Evolutionary conservation across 257 asterid genomes (phyloP), one percentile per base, ranked within the genome.

Genomic region (Lithospermum erythrorhizon): DNA sequence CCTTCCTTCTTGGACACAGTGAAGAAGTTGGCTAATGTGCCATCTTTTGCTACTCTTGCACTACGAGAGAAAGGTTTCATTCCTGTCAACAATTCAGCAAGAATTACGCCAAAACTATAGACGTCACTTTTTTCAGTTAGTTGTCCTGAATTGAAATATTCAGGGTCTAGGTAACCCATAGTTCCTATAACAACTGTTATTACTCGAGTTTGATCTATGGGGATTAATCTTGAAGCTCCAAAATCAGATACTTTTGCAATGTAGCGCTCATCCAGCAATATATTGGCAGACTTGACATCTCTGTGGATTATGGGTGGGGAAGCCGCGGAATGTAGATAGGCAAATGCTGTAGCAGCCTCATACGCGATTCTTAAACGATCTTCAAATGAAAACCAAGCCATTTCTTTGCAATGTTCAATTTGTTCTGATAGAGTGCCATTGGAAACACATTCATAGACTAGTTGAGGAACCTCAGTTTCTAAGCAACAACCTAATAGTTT

Each of bases 291-390:
- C 60, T 56, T 56, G 16, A 56, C n/a, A 23, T 56, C 60, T 56
- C 60, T 56, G 13, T 56, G 60, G 6, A 56, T 56, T 17, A 56
- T 56, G 4, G 60, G 60, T 30, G 30, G 27, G 20, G 60, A 56
- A 56, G 60, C 60, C 18, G 60, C 60, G 23, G 60, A 56, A 56
- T 56, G 60, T 13, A 56, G 35, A 56, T 56, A 56, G 16, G 37
- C 30, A 56, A 23, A 22, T 27, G 60, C 60, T 17, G n/a, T 56
- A 9, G 60, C 60, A 56, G 60, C 35, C 30, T 56, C 60, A 56
- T 10, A 11, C 21, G 35, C 60, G 7, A 56, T 56, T 56, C 60
- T 23, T 22, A 22, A 30, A 56, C 60, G 60, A 56, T 56, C 30
- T 10, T 56, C 60, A 27, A 27, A 56, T 2, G 35, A 56, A 56